These are phyloP conservation scores for Lachnellula hyalina DNA, from an alignment of 2,329 filamentous ascomycete species.

Conservation along the genomic window DNA sequence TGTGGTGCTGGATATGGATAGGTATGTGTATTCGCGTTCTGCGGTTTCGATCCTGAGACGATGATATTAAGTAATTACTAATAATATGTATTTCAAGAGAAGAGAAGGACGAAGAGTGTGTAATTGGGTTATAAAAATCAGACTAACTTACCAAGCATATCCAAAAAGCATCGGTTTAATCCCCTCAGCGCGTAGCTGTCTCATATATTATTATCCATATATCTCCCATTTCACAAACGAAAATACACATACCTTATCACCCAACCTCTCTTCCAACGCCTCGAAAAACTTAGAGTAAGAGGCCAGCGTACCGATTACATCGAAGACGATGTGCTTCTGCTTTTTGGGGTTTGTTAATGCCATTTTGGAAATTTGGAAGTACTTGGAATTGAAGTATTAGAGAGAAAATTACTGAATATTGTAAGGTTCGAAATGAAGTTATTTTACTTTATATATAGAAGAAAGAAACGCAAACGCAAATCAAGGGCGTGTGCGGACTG, in stretches of 20 bases:
- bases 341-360: neutral
- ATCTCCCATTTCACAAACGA: too few species aligned
- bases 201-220: too few species aligned
- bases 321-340: slow-evolving; percentile 43
- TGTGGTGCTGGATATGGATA: slow-evolving; percentile 37
- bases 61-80: too few species aligned
- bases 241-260: slow-evolving; percentile 20
- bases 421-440: too few species aligned
- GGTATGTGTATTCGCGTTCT: slow-evolving; percentile 47
- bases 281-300: slow-evolving; percentile 40
- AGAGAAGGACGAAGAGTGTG: too few species aligned
- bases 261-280: slow-evolving; percentile 38
- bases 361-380: neutral
- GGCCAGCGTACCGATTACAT: slow-evolving; percentile 47
- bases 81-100: too few species aligned
- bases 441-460: too few species aligned
- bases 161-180: slow-evolving; percentile 41
- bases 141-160: slow-evolving; percentile 38
- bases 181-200: slow-evolving; percentile 32
- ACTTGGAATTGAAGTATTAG: too few species aligned
- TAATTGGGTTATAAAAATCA: too few species aligned
- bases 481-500: too few species aligned
- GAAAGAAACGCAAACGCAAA: too few species aligned
- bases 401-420: too few species aligned
- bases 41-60: slow-evolving; percentile 26